phyloP scores from a whole-genome alignment of 371 early-diverging fungal genomes.

The Coemansia sp. region DNA sequence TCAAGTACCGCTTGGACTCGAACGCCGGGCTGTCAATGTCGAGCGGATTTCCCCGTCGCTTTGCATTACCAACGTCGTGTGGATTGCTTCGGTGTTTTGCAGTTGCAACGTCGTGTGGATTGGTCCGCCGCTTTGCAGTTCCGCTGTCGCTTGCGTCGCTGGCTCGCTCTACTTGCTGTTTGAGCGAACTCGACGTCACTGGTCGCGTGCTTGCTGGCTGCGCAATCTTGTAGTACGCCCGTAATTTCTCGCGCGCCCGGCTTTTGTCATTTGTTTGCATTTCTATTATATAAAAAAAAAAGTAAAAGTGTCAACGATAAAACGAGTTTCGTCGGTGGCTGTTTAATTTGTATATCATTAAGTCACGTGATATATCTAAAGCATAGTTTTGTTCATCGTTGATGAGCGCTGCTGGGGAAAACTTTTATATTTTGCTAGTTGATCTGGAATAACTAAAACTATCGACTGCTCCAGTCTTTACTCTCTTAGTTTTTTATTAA shows the following conservation, averaged over 20 bases:
- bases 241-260: constrained; percentile 6
- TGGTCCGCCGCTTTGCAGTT: background rate
- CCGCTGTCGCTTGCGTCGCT: background rate
- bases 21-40: constrained; percentile 54
- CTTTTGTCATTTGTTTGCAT: background rate
- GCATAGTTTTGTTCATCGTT: no score
- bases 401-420: no score
- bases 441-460: no score
- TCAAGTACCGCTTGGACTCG: constrained; percentile 72
- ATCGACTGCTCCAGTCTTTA: no score
- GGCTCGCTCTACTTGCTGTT: background rate
- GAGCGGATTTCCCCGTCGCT: constrained; percentile 7
- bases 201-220: constrained; percentile 1
- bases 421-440: no score
- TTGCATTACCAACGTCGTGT: background rate
- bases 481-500: no score
- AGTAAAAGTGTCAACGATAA: background rate
- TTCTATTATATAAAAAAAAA: background rate
- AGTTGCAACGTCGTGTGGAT: background rate
- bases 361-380: no score
- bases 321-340: background rate
- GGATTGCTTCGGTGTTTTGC: background rate
- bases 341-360: no score
- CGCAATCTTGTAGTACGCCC: constrained; percentile 7
- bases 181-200: background rate